These are phyloP conservation scores for Mucor plumbeus DNA, from an alignment of 371 early-diverging fungal species.

Conservation along the genomic window DNA sequence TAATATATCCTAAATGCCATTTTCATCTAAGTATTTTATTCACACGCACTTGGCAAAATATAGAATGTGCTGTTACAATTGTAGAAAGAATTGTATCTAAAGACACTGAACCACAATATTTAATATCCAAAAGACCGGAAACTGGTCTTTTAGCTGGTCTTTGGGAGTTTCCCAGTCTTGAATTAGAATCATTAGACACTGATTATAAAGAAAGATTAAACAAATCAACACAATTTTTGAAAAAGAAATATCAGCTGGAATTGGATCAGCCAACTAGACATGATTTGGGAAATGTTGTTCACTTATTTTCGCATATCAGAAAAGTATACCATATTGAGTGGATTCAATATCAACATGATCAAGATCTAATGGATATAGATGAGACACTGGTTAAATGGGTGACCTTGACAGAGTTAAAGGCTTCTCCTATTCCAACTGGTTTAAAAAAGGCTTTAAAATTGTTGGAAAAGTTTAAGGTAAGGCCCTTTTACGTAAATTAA, in stretches of 20 bases:
- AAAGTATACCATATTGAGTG: conserved; percentile 65
- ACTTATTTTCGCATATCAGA: conserved; percentile 77
- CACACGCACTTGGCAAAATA: background rate
- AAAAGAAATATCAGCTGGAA: conserved; percentile 32
- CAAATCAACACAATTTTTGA: conserved; percentile 39
- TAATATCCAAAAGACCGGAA: conserved; percentile 64
- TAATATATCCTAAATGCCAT: conserved; percentile 15
- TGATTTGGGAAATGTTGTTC: conserved; percentile 65
- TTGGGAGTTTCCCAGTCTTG: conserved; percentile 81
- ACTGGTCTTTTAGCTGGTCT: conserved; percentile 77
- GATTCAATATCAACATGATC: conserved; percentile 38
- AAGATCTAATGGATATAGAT: background rate
- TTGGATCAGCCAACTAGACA: conserved; percentile 24
- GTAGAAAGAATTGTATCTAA: conserved; percentile 43
- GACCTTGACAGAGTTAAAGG: conserved; percentile 51
- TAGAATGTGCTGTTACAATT: conserved; percentile 69
- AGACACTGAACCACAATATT: conserved; percentile 33
- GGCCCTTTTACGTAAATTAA: background rate
- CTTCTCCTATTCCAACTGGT: conserved; percentile 70
- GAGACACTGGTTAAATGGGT: conserved; percentile 53
- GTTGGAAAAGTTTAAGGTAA: conserved; percentile 49
- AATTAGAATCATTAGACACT: conserved; percentile 39
- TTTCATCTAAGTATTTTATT: background rate
- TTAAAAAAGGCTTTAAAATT: conserved; percentile 68
- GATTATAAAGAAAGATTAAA: conserved; percentile 45